Conservation (phyloP, 768 basidiomycete species). For the Tulasnella sp. region DNA sequence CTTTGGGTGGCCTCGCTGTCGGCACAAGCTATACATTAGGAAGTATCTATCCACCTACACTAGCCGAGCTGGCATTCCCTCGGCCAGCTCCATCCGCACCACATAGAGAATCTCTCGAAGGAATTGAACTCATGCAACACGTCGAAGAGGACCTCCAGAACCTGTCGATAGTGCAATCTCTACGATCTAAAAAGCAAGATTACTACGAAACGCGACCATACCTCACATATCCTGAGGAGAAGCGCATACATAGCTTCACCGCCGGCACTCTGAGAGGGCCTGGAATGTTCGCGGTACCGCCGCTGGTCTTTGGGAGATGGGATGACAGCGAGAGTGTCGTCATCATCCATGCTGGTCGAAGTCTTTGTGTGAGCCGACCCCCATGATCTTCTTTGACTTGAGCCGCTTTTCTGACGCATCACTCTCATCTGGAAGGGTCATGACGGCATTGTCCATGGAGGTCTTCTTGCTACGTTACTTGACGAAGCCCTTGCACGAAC, state of each 20-base stretch:
- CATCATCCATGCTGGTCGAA: conserved; percentile 74
- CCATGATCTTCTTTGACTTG: not conserved
- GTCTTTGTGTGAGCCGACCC: conserved; percentile 50
- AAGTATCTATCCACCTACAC: conserved; percentile 57
- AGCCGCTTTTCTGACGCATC: not conserved
- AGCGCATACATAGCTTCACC: conserved; percentile 72
- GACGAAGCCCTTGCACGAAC: conserved; percentile 77
- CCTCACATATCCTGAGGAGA: conserved; percentile 52
- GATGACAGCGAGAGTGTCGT: conserved; percentile 68
- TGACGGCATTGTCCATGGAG: conserved; percentile 92
- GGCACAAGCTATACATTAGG: conserved; percentile 40
- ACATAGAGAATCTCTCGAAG: conserved; percentile 45
- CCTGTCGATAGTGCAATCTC: conserved; percentile 46
- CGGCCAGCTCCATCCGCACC: conserved; percentile 65
- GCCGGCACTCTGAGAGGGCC: conserved; percentile 81
- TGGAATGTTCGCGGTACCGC: conserved; percentile 69
- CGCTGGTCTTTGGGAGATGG: conserved; percentile 58
- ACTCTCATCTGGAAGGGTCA: conserved; percentile 34
- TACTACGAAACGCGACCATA: conserved; percentile 69
- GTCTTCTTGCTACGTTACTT: conserved; percentile 77
- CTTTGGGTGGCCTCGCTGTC: conserved; percentile 11
- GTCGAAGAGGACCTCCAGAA: conserved; percentile 62
- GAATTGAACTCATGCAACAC: conserved; percentile 42
- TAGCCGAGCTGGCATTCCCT: conserved; percentile 62
- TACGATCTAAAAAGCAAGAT: conserved; percentile 33